Evolutionary conservation across 1,284 basidiomycete species (phyloP).

Genomic region (Termitomyces sp.): DNA sequence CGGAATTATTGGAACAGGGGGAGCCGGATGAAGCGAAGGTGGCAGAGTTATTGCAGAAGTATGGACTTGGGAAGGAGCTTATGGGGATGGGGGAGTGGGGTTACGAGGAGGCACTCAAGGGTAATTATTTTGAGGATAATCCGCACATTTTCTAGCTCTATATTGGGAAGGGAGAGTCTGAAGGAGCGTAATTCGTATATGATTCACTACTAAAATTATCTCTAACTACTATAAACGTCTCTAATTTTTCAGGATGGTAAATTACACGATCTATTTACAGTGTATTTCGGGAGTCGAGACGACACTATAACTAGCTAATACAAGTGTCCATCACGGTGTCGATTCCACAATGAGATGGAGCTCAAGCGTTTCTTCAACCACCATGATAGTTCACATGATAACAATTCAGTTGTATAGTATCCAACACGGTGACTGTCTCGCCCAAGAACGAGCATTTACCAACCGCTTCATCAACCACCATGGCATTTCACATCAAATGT

Average conservation of each 20-base stretch:
- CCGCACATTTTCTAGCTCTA: slow-evolving; percentile 30
- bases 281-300: too few relatives aligned
- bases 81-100: slow-evolving; percentile 40
- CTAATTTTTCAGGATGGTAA: not conserved
- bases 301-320: not conserved
- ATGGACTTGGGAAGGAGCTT: slow-evolving; percentile 39
- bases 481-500: not conserved
- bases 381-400: not conserved
- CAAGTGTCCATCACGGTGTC: not conserved
- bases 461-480: not conserved
- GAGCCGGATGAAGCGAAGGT: slow-evolving; percentile 38
- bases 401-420: not conserved
- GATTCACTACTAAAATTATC: too few relatives aligned
- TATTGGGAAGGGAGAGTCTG: not conserved
- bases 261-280: not conserved
- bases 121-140: slow-evolving; percentile 64
- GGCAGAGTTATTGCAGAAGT: slow-evolving; percentile 40
- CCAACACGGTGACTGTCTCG: not conserved
- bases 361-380: not conserved
- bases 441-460: not conserved
- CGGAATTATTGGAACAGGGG: slow-evolving; percentile 27
- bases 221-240: too few relatives aligned
- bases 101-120: slow-evolving; percentile 39
- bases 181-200: too few relatives aligned
- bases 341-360: not conserved